Percentiles rank a stretch among this genome's conserved stretches.
These are phyloP conservation scores for Musa acuminata DNA, from an alignment of 176 grass and related monocot genomes.

Conservation along the genomic window DNA sequence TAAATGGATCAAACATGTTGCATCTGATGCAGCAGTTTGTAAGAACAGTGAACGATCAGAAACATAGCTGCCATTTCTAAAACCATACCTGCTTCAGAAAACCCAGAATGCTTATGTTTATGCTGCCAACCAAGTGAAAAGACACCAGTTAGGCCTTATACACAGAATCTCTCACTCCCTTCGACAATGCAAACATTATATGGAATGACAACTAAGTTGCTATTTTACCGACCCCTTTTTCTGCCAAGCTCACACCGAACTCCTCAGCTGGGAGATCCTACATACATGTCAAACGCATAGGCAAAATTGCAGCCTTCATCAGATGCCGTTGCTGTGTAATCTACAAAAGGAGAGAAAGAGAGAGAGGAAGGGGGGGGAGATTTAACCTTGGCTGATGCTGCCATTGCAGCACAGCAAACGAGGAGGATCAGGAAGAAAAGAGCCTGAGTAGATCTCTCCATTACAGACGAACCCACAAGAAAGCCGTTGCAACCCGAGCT, in stretches of 20 bases:
- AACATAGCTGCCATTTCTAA: not conserved
- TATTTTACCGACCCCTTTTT: not conserved
- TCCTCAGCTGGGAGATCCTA: not conserved
- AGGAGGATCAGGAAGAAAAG: slow-evolving; percentile 2
- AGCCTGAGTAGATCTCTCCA: slow-evolving; percentile 2
- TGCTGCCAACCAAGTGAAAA: slow-evolving; percentile 3
- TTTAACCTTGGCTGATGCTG: slow-evolving; percentile 5
- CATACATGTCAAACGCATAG: not conserved
- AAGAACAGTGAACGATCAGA: not conserved
- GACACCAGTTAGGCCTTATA: not conserved
- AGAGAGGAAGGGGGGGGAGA: not conserved
- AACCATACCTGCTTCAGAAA: slow-evolving; percentile 4
- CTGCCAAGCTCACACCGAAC: not conserved
- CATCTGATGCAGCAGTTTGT: not conserved
- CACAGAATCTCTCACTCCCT: not conserved
- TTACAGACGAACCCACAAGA: not conserved
- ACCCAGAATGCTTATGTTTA: slow-evolving; percentile 14
- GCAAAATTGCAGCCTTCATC: not conserved
- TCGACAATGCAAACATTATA: not conserved
- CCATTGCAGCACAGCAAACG: not conserved
- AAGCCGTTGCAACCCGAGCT: not conserved
- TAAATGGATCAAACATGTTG: not conserved
- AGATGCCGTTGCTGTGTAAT: not conserved
- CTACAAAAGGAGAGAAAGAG: not conserved
- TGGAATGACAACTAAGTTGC: not conserved